Conservation (phyloP, 2,329 filamentous ascomycete species). For the Exophiala sideris region DNA sequence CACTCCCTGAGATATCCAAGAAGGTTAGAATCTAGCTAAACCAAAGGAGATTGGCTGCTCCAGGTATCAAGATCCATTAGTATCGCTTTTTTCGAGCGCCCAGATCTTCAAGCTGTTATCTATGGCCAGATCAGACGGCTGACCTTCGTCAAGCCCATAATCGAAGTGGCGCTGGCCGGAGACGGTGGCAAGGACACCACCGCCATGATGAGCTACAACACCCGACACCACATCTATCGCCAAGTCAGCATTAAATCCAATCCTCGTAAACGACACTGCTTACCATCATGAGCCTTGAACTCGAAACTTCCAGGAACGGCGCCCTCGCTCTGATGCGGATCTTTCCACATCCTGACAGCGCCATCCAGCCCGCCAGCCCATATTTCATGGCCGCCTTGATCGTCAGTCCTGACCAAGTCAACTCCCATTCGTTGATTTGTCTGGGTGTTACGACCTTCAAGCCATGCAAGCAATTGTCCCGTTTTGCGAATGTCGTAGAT, state of each 20-base stretch:
- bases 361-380: constrained; percentile 61
- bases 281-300: constrained; percentile 46
- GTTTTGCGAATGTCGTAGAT: constrained; percentile 60
- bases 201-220: constrained; percentile 45
- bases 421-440: constrained; percentile 58
- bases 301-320: constrained; percentile 42
- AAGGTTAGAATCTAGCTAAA: too few relatives aligned
- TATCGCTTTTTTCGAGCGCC: not conserved
- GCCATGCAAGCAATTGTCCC: constrained; percentile 48
- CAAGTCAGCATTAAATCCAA: not conserved
- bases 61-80: not conserved
- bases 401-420: constrained; percentile 44
- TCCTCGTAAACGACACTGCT: constrained; percentile 16
- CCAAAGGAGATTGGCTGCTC: too few relatives aligned
- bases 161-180: constrained; percentile 42
- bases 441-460: constrained; percentile 43
- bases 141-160: constrained; percentile 1
- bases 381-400: constrained; percentile 47
- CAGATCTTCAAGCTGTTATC: constrained; percentile 22
- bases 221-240: constrained; percentile 44
- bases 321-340: constrained; percentile 42
- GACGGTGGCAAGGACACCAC: constrained; percentile 48
- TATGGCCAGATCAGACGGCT: constrained; percentile 20
- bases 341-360: constrained; percentile 48
- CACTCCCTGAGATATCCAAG: too few relatives aligned